Evolutionary conservation across 1,284 basidiomycete species (phyloP).

Genomic region (Irpex sp.): DNA sequence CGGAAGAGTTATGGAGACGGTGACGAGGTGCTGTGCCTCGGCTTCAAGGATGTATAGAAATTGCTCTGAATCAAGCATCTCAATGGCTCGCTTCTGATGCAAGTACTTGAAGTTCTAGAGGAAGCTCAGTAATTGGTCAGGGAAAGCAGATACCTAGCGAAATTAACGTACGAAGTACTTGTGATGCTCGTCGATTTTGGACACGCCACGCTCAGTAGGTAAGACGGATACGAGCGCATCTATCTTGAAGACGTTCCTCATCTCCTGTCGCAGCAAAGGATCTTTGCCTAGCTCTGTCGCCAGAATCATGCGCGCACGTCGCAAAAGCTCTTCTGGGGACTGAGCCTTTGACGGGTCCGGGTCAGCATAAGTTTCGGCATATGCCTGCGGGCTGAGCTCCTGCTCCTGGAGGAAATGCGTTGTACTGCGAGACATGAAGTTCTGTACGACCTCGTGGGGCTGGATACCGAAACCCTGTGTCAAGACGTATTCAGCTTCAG

Average conservation of each 20-base stretch:
- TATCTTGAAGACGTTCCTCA: slow-evolving; percentile 75
- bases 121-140: not conserved
- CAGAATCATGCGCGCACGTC: slow-evolving; percentile 81
- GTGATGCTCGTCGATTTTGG: slow-evolving; percentile 89
- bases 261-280: slow-evolving; percentile 81
- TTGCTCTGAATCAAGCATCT: slow-evolving; percentile 73
- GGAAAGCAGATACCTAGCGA: not conserved
- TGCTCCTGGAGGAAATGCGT: slow-evolving; percentile 76
- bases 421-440: slow-evolving; percentile 61
- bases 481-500: slow-evolving; percentile 6
- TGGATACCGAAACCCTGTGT: slow-evolving; percentile 75
- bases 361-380: slow-evolving; percentile 77
- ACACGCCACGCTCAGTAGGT: slow-evolving; percentile 90
- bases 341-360: slow-evolving; percentile 55
- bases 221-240: slow-evolving; percentile 80
- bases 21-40: slow-evolving; percentile 86
- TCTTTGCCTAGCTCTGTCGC: slow-evolving; percentile 93
- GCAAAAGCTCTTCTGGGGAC: slow-evolving; percentile 61
- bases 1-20: slow-evolving; percentile 71
- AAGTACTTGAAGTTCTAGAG: slow-evolving; percentile 94
- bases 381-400: slow-evolving; percentile 67
- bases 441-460: slow-evolving; percentile 77
- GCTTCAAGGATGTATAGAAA: slow-evolving; percentile 92
- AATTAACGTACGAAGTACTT: slow-evolving; percentile 77
- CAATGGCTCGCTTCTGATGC: slow-evolving; percentile 73